Percentiles rank a stretch among this genome's conserved stretches.
Conservation (phyloP, 257 asterid species). For the Penstemon newberryi region DNA sequence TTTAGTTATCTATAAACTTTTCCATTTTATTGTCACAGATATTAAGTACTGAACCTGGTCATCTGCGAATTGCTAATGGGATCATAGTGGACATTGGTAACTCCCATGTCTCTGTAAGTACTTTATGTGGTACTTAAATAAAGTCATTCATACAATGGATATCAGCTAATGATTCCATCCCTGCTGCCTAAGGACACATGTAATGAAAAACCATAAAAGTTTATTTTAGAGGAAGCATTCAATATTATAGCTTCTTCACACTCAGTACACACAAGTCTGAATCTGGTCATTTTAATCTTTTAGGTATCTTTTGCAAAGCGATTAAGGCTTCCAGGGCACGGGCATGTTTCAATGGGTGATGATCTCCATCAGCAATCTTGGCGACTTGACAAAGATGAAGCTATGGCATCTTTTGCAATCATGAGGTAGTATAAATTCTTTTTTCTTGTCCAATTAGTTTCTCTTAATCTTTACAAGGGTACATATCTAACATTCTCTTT, state of each 20-base stretch:
- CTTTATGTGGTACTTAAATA: slow-evolving; percentile 27
- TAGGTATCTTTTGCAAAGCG: slow-evolving; percentile 83
- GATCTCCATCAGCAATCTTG: slow-evolving; percentile 62
- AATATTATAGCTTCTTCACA: slow-evolving; percentile 1
- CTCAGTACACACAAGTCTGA: background rate
- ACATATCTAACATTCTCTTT: slow-evolving; percentile 22
- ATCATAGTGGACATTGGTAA: slow-evolving; percentile 60
- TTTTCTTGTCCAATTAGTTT: slow-evolving; percentile 14
- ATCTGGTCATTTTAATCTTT: slow-evolving; percentile 30
- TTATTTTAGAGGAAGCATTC: slow-evolving; percentile 14
- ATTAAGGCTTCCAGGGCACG: slow-evolving; percentile 69
- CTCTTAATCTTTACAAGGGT: slow-evolving; percentile 9
- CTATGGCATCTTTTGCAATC: slow-evolving; percentile 68
- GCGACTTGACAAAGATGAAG: slow-evolving; percentile 93
- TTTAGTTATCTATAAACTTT: slow-evolving; percentile 8
- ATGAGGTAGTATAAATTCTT: slow-evolving; percentile 67
- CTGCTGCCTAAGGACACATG: slow-evolving; percentile 2
- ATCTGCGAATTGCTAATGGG: slow-evolving; percentile 75
- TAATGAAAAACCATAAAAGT: slow-evolving; percentile 14
- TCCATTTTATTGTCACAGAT: slow-evolving; percentile 50
- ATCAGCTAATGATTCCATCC: slow-evolving; percentile 24
- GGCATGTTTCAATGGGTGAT: slow-evolving; percentile 44
- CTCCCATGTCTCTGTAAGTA: slow-evolving; percentile 76
- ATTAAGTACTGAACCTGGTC: slow-evolving; percentile 75
- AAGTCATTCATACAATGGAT: slow-evolving; percentile 17